Percentiles rank a stretch among this genome's conserved stretches.
These are phyloP conservation scores for Penicillium verhagenii DNA, from an alignment of 495 filamentous ascomycete genomes.

Conservation along the genomic window DNA sequence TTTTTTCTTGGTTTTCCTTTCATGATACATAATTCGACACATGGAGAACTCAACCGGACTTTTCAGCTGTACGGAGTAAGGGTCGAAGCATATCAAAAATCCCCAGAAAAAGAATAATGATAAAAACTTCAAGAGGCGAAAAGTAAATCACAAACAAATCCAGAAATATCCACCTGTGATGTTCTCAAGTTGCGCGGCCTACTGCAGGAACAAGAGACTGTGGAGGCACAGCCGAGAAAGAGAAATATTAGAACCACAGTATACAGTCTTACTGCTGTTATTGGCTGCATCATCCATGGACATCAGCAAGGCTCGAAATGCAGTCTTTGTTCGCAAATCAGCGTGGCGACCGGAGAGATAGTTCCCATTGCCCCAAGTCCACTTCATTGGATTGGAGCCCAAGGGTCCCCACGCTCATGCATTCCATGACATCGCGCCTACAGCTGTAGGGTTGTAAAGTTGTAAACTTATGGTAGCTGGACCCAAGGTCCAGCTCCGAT, in stretches of 20 bases:
- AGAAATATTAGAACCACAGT: too few species aligned
- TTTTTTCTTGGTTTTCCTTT: too few species aligned
- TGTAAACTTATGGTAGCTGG: conserved; percentile 1
- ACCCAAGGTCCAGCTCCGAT: background rate
- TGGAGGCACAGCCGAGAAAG: conserved; percentile 25
- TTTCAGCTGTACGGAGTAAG: background rate
- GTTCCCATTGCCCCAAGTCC: conserved; percentile 6
- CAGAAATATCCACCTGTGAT: conserved; percentile 8
- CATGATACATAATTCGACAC: too few species aligned
- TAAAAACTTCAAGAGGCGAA: background rate
- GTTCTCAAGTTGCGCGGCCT: conserved; percentile 31
- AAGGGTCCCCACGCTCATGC: background rate
- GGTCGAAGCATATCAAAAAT: background rate
- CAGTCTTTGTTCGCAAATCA: background rate
- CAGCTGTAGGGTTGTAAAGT: too few species aligned
- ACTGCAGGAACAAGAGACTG: conserved; percentile 45
- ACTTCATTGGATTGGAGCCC: conserved; percentile 5
- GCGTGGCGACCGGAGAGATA: conserved; percentile 9
- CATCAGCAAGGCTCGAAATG: conserved; percentile 8
- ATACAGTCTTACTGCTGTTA: conserved; percentile 5
- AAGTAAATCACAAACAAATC: conserved; percentile 2
- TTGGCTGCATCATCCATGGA: conserved; percentile 9
- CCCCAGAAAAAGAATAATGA: too few species aligned
- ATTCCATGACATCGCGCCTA: conserved; percentile 8
- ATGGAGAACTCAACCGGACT: background rate